Evolutionary conservation across 345 rosid genomes (phyloP), one percentile per base, ranked within the genome.

Genomic region (Eutrema heterophyllum): DNA sequence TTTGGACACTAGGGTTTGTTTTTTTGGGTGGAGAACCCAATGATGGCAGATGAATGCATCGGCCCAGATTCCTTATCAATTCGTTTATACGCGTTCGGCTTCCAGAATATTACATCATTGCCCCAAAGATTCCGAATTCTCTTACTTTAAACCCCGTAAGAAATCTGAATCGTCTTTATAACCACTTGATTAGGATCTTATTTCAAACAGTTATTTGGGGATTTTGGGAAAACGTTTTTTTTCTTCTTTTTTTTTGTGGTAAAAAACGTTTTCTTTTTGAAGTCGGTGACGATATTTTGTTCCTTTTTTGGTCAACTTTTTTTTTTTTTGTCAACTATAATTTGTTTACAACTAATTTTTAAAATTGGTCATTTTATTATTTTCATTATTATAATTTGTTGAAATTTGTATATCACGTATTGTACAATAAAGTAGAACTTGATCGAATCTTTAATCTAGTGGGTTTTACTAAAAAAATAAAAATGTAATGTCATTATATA

Each of bases 11-110:
- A 76, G 80, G 80, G 76, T 64, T 70, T 76, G 52, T 12, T 52
- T 38, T 18, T 24, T 18, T 24, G 61, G 39, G 46, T 49, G 41
- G 9, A 65, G 44, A 36, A 50, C 30, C 15, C 15, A 36, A 30
- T 9, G 33, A 43, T 43, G 48, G 41, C 35, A 14, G 59, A 30
- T 69, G 1, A 44, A 27, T 35, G 30, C 16, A 2, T 52, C 46
- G 60, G 10, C 60, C 45, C 66, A 4, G 38, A 59, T 41, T 29
- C 26, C 27, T 67, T 61, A 61, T 52, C 32, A 52, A 43, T 68
- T 55, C 15, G 26, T n/a, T 53, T 68, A 10, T 33, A 75, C 79
- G 74, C 74, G 74, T 75, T 68, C 60, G 44, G 0, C 43, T 74
- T 67, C 48, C 5, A 0, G 0, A 32, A 41, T 74, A 58, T 74